Base-by-base conservation (phyloP, 75 land plant species). In the Cunninghamia lanceolata region DNA sequence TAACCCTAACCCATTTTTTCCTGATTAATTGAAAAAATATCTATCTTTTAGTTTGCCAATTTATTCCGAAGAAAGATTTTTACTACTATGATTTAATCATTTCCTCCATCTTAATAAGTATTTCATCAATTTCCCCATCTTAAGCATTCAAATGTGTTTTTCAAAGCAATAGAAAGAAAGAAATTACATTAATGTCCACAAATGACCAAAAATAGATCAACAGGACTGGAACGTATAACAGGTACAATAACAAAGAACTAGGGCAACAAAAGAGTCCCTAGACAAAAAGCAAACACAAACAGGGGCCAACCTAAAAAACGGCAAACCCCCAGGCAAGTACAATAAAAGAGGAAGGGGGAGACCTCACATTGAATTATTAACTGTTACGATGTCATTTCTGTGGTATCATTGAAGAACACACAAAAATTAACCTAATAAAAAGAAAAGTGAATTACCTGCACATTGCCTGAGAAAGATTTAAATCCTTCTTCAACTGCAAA, bases 401-500 rank as follows among this genome's bases (percentile, higher is more conserved):
- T 80, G 47, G 46, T 28, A 80, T 42, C 2, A 45, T 80, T 25
- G 14, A 80, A 43, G 15, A 80, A n/a, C n/a, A n/a, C 82, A 46
- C 82, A 80, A 80, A 10, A 80, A 28, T 25, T n/a, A 80, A 80
- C n/a, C 47, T 40, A 39, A 40, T 25, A 28, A 80, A 45, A 80
- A 80, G 9, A 9, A 80, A 80, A 80, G 32, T 43, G 25, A 80
- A n/a, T 77, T 80, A 80, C 82, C 82, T 80, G 14, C 45, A n/a
- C 50, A 80, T 45, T 11, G 32, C 46, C 47, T 3, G 82, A 43
- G 82, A 91, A 28, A 16, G 43, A 73, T 43, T 83, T 87, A 82
- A 86, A 85, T 34, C 82, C 80, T 77, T 68, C 87, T 38, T 73
- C 85, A 73, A 86, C 40, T 74, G 89, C 84, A 83, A 93, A 74